These are phyloP conservation scores for Sporothrix variecibatus DNA, from an alignment of 2,329 filamentous ascomycete species.

Conservation along the genomic window DNA sequence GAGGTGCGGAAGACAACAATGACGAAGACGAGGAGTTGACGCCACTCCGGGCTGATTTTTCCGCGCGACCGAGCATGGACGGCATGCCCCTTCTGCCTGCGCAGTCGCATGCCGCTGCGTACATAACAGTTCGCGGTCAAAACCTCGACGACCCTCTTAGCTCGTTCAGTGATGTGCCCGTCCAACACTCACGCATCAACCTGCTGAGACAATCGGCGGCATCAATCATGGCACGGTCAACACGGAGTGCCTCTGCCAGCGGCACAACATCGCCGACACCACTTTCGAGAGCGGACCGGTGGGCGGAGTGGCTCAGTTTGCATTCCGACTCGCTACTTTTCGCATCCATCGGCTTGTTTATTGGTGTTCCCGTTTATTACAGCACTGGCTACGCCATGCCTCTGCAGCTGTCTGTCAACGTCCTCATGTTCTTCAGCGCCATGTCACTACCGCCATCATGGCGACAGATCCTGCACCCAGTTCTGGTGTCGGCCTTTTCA, in stretches of 20 bases:
- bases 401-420: constrained; percentile 48
- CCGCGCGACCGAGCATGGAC: constrained; percentile 24
- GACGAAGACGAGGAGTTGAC: constrained; percentile 19
- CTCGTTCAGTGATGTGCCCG: constrained; percentile 31
- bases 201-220: neutral
- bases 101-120: constrained; percentile 29
- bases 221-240: neutral
- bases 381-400: constrained; percentile 54
- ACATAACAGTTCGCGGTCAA: constrained; percentile 32
- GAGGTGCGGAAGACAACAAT: constrained; percentile 26
- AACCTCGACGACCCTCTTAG: constrained; percentile 31
- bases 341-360: constrained; percentile 47
- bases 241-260: constrained; percentile 28
- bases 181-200: constrained; percentile 31
- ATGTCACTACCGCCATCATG: constrained; percentile 51
- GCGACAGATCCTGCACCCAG: constrained; percentile 58
- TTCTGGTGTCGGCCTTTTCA: constrained; percentile 56
- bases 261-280: constrained; percentile 35
- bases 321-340: constrained; percentile 53
- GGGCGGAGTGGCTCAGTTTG: constrained; percentile 50
- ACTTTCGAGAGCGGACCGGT: constrained; percentile 50
- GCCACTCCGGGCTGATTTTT: constrained; percentile 29
- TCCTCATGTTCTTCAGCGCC: constrained; percentile 55
- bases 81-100: constrained; percentile 25
- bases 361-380: constrained; percentile 59